These are phyloP conservation scores for Aurifilum marmelostoma DNA, from an alignment of 2,329 filamentous ascomycete genomes.

Conservation along the genomic window DNA sequence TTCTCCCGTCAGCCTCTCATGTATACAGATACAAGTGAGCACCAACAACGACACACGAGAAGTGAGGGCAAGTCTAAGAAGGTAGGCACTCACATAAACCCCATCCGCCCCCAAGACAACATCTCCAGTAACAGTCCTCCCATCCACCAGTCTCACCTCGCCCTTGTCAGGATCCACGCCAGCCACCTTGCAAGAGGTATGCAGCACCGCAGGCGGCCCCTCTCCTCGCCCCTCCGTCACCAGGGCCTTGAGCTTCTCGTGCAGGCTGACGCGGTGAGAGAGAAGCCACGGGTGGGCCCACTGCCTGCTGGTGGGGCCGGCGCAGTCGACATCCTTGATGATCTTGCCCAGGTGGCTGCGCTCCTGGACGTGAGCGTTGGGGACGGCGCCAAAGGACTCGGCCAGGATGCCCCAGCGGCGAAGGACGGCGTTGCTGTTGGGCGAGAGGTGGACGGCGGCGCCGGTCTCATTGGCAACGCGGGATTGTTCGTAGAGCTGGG, in stretches of 20 bases:
- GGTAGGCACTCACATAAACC: slow-evolving; percentile 40
- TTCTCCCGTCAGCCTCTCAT: background rate
- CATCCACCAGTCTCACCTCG: slow-evolving; percentile 48
- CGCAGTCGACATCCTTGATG: slow-evolving; percentile 39
- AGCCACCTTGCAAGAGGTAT: slow-evolving; percentile 47
- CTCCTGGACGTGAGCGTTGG: slow-evolving; percentile 34
- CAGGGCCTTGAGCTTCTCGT: slow-evolving; percentile 52
- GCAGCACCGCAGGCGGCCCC: slow-evolving; percentile 41
- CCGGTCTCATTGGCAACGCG: slow-evolving; percentile 59
- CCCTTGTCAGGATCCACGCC: slow-evolving; percentile 46
- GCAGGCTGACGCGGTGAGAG: slow-evolving; percentile 56
- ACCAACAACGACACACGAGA: no score
- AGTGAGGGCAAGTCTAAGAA: background rate
- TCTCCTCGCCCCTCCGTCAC: slow-evolving; percentile 44
- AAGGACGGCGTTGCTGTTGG: slow-evolving; percentile 64
- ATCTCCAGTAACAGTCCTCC: slow-evolving; percentile 47
- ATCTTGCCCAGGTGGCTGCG: slow-evolving; percentile 30
- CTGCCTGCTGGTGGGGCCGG: slow-evolving; percentile 43
- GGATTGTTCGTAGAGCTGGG: slow-evolving; percentile 59
- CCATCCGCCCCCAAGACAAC: slow-evolving; percentile 59
- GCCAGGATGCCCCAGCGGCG: slow-evolving; percentile 43
- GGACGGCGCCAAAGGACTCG: slow-evolving; percentile 43
- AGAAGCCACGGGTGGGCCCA: slow-evolving; percentile 58
- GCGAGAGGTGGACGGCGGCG: slow-evolving; percentile 64
- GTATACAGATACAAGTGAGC: background rate